Percentiles rank a stretch among this genome's conserved stretches.
phyloP scores from a whole-genome alignment of 371 early-diverging fungal species.

The Circinella umbellata region DNA sequence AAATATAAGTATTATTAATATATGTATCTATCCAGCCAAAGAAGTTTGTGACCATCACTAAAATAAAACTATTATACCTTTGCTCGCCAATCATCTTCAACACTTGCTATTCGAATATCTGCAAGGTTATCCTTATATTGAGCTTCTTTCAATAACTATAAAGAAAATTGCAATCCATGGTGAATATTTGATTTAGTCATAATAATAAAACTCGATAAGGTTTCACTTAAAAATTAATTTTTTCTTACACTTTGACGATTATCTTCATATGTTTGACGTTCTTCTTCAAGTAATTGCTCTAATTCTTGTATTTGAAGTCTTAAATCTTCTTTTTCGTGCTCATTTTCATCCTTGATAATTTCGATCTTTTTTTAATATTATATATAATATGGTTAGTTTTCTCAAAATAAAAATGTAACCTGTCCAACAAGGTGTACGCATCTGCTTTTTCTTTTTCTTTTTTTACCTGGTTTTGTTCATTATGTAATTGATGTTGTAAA shows the following conservation, averaged over 20 bases:
- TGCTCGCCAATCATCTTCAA: conserved; percentile 46
- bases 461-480: conserved; percentile 26
- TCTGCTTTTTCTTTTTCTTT: neutral
- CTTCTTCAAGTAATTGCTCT: conserved; percentile 40
- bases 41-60: too few species aligned
- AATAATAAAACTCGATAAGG: too few species aligned
- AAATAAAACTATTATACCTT: conserved; percentile 23
- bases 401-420: too few species aligned
- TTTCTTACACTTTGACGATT: conserved; percentile 41
- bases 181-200: too few species aligned
- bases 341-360: conserved; percentile 10
- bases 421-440: neutral
- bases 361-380: neutral
- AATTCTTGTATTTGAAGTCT: conserved; percentile 36
- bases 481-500: conserved; percentile 17
- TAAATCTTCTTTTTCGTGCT: conserved; percentile 40
- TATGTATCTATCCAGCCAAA: too few species aligned
- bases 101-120: conserved; percentile 47
- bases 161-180: neutral
- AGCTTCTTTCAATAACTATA: conserved; percentile 49
- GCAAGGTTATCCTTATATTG: conserved; percentile 52
- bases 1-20: neutral
- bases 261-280: conserved; percentile 39
- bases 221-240: too few species aligned
- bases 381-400: too few species aligned